phyloP scores from a whole-genome alignment of 169 alveolate genomes.

The Besnoitia besnoiti region DNA sequence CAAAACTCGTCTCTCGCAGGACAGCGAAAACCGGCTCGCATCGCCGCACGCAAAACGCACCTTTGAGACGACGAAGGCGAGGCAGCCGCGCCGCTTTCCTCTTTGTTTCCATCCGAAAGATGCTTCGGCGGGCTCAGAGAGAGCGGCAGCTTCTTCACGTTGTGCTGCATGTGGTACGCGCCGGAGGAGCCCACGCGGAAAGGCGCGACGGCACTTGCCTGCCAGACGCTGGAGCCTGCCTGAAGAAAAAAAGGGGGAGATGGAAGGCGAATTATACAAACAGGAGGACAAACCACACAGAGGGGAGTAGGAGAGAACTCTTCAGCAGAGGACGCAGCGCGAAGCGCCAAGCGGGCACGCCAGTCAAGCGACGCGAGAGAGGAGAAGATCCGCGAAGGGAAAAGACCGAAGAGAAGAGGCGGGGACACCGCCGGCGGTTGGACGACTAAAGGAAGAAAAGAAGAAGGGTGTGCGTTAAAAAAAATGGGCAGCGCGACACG shows the following conservation, averaged over 20 bases:
- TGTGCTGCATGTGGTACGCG: slow-evolving; percentile 11
- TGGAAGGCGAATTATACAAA: background rate
- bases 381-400: background rate
- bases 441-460: background rate
- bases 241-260: background rate
- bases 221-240: slow-evolving; percentile 4
- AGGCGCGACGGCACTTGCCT: background rate
- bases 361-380: background rate
- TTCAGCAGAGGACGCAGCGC: background rate
- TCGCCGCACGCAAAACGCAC: too few species aligned
- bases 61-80: too few species aligned
- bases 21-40: too few species aligned
- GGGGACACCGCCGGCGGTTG: too few species aligned
- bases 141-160: background rate
- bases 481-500: too few species aligned
- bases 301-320: background rate
- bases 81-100: too few species aligned
- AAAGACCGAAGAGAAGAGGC: background rate
- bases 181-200: background rate
- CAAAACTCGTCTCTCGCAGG: too few species aligned
- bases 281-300: background rate
- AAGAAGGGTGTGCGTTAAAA: background rate
- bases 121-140: too few species aligned
- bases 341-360: background rate
- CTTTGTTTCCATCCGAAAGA: too few species aligned